phyloP scores from a whole-genome alignment of 345 rosid species.

The Boechera divaricarpa region DNA sequence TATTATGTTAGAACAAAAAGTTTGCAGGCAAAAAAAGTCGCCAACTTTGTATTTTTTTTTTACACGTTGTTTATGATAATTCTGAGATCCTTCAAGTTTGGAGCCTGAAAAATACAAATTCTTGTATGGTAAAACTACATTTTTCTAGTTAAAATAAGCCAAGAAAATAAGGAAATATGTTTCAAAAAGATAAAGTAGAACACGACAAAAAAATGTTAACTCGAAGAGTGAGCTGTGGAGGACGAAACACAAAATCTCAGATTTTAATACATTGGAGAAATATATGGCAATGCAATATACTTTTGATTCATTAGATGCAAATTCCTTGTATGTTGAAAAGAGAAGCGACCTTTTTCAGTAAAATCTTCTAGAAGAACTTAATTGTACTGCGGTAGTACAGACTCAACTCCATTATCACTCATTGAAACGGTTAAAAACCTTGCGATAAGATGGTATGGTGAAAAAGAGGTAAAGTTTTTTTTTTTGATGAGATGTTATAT shows the following conservation, averaged over 20 bases:
- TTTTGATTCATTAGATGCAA: conserved; percentile 50
- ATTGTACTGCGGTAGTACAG: not conserved
- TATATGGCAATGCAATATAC: conserved; percentile 30
- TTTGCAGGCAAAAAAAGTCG: not conserved
- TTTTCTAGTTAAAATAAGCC: conserved; percentile 3
- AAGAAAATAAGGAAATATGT: conserved; percentile 20
- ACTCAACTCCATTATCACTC: not conserved
- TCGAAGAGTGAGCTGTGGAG: conserved; percentile 36
- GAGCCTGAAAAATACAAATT: conserved; percentile 4
- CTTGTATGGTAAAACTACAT: not conserved
- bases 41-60: not conserved
- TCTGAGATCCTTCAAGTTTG: not conserved
- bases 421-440: not conserved
- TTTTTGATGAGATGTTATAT: no score
- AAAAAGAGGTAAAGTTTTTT: not conserved
- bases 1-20: not conserved
- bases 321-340: conserved; percentile 28
- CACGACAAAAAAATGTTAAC: conserved; percentile 30
- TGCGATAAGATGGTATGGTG: not conserved
- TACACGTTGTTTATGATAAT: not conserved
- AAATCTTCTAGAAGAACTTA: conserved; percentile 33
- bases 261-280: conserved; percentile 48
- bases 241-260: conserved; percentile 34
- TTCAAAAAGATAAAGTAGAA: conserved; percentile 22
- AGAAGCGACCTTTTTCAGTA: conserved; percentile 11